A percentile compares a stretch with the other conserved stretches of the same genome.
phyloP scores from a whole-genome alignment of 2,329 filamentous ascomycete species.

The Pestalotiopsis sp. region DNA sequence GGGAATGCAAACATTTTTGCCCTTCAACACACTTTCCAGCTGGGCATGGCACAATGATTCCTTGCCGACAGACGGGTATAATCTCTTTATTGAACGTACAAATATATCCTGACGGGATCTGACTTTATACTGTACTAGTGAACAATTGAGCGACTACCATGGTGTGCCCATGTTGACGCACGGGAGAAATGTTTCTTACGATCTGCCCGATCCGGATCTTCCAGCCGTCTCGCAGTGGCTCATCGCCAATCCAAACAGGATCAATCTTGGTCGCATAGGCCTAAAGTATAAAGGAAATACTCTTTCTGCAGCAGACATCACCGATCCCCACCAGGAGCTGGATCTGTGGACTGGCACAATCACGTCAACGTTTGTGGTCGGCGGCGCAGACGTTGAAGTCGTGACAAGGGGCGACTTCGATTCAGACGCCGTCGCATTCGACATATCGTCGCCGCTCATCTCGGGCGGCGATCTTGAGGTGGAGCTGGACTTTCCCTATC shows the following conservation, averaged over 20 bases:
- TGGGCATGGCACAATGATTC: conserved; percentile 33
- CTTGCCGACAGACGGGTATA: conserved; percentile 38
- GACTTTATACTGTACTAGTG: conserved; percentile 19
- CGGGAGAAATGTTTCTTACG: conserved; percentile 40
- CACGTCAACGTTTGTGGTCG: conserved; percentile 38
- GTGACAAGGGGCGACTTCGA: conserved; percentile 40
- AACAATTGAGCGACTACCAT: conserved; percentile 32
- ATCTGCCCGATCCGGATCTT: conserved; percentile 37
- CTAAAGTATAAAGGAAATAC: conserved; percentile 36
- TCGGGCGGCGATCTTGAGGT: conserved; percentile 34
- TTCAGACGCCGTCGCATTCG: conserved; percentile 39
- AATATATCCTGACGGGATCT: not conserved
- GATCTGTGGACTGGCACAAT: conserved; percentile 42
- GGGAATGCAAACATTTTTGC: conserved; percentile 30
- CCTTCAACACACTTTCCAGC: conserved; percentile 30
- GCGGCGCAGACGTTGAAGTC: conserved; percentile 34
- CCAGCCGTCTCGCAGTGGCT: conserved; percentile 51
- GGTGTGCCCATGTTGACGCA: conserved; percentile 36
- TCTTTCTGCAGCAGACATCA: conserved; percentile 31
- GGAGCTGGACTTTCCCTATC: conserved; percentile 46
- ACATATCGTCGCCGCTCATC: conserved; percentile 38
- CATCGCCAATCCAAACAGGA: conserved; percentile 48
- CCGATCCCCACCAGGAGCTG: conserved; percentile 34
- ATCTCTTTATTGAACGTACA: not conserved
- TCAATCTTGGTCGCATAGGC: conserved; percentile 46